Evolutionary conservation across 495 filamentous ascomycete species (phyloP).

Genomic region (Opeltia flavorubescens): DNA sequence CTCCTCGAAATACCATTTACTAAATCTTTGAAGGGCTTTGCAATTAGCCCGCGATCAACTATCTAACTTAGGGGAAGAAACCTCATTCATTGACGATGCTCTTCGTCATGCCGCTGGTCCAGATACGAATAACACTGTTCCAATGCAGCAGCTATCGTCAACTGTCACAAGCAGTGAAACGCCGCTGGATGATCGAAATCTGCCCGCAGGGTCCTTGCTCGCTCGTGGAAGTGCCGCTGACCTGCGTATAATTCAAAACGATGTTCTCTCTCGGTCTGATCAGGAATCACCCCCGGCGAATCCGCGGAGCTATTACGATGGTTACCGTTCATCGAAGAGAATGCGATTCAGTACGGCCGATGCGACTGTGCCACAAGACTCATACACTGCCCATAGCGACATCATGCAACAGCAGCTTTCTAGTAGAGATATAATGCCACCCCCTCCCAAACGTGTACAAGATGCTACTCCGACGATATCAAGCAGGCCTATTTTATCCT

Average conservation of each 20-base stretch:
- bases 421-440: conserved; percentile 15
- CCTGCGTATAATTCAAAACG: conserved; percentile 3
- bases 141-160: not conserved
- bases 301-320: not conserved
- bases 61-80: conserved; percentile 7
- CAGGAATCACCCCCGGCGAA: not conserved
- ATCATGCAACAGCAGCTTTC: not conserved
- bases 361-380: not conserved
- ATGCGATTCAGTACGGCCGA: not conserved
- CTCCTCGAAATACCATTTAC: not conserved
- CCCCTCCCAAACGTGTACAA: conserved; percentile 4
- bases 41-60: conserved; percentile 10
- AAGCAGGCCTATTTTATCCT: too few species aligned
- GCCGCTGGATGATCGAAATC: not conserved
- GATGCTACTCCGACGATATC: not conserved
- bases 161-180: not conserved
- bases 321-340: conserved; percentile 3
- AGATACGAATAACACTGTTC: not conserved
- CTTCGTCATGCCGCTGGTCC: conserved; percentile 2
- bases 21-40: conserved; percentile 5
- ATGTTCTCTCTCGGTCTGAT: not conserved
- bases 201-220: conserved; percentile 4
- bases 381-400: not conserved
- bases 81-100: conserved; percentile 10
- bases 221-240: conserved; percentile 11